Conservation (phyloP, 2,329 filamentous ascomycete species). For the Colletotrichum sublineola region DNA sequence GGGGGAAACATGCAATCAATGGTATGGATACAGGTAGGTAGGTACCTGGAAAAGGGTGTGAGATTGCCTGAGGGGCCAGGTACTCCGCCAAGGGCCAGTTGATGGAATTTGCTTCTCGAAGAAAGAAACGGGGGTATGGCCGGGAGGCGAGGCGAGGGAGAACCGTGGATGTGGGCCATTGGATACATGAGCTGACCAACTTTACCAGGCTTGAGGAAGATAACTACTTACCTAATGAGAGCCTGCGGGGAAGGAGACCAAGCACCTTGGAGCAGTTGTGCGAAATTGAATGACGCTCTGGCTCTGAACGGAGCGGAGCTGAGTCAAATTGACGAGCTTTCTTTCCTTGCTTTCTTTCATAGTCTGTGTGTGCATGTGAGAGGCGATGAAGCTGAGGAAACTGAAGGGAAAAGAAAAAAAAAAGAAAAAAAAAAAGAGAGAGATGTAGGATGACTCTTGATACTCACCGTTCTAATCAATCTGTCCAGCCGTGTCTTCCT, state of each 20-base stretch:
- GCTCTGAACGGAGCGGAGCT: constrained; percentile 12
- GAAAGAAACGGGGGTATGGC: constrained; percentile 37
- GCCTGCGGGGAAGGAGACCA: constrained; percentile 35
- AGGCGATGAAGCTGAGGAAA: not conserved
- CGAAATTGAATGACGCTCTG: constrained; percentile 18
- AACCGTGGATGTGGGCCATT: constrained; percentile 14
- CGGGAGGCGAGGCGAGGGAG: constrained; percentile 8
- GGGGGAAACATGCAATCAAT: constrained; percentile 28
- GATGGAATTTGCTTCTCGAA: constrained; percentile 37
- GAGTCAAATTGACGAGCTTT: constrained; percentile 28
- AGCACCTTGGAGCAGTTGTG: constrained; percentile 12
- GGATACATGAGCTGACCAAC: constrained; percentile 19
- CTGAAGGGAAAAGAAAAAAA: too few species aligned
- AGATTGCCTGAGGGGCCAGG: not conserved
- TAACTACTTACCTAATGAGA: constrained; percentile 19
- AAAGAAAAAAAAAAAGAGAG: not conserved
- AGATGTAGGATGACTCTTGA: constrained; percentile 20
- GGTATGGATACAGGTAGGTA: not conserved
- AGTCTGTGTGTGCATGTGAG: not conserved
- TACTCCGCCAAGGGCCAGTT: constrained; percentile 8
- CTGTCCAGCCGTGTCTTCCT: constrained; percentile 20
- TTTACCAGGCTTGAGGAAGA: not conserved
- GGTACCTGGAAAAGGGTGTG: not conserved
- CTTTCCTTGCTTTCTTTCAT: not conserved
- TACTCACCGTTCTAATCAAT: constrained; percentile 38